A percentile compares a stretch with the other conserved stretches of the same genome.
phyloP scores from a whole-genome alignment of 495 filamentous ascomycete genomes.

The Massariosphaeria phaeospora region DNA sequence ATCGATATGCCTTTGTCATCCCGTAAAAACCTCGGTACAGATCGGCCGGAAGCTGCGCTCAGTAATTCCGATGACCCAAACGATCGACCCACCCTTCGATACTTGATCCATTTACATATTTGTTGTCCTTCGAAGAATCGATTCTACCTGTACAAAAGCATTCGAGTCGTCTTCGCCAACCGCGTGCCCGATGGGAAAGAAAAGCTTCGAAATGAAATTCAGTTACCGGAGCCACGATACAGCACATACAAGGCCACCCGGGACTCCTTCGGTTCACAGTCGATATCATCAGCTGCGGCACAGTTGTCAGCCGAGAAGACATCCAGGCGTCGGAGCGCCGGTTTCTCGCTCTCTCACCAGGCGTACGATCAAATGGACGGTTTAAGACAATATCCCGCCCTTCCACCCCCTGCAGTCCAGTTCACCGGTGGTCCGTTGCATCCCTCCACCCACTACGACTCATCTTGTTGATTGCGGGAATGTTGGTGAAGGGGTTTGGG shows the following conservation, averaged over 20 bases:
- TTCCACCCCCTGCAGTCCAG: constrained; percentile 19
- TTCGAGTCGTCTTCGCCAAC: constrained; percentile 96
- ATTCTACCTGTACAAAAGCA: constrained; percentile 84
- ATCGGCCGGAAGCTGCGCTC: constrained; percentile 43
- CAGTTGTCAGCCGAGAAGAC: constrained; percentile 27
- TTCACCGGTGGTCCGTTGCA: constrained; percentile 29
- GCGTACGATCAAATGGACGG: constrained; percentile 13
- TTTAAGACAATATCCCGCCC: constrained; percentile 9
- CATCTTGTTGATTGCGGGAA: too few relatives aligned
- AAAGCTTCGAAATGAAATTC: constrained; percentile 83
- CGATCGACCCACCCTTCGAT: constrained; percentile 77
- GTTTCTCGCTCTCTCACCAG: constrained; percentile 28
- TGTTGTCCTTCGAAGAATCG: constrained; percentile 80
- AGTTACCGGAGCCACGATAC: constrained; percentile 82
- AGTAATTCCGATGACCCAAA: constrained; percentile 47
- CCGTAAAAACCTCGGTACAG: constrained; percentile 46
- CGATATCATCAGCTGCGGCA: constrained; percentile 14
- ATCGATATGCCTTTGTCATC: constrained; percentile 59
- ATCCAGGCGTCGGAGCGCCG: constrained; percentile 31
- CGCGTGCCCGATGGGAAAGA: constrained; percentile 96
- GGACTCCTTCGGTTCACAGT: constrained; percentile 37
- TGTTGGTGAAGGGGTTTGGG: too few relatives aligned
- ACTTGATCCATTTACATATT: constrained; percentile 91
- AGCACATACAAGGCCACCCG: constrained; percentile 71
- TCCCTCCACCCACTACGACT: too few relatives aligned